Conservation (phyloP, 352 stramenopile genomes). For the Phytophthora litchii region DNA sequence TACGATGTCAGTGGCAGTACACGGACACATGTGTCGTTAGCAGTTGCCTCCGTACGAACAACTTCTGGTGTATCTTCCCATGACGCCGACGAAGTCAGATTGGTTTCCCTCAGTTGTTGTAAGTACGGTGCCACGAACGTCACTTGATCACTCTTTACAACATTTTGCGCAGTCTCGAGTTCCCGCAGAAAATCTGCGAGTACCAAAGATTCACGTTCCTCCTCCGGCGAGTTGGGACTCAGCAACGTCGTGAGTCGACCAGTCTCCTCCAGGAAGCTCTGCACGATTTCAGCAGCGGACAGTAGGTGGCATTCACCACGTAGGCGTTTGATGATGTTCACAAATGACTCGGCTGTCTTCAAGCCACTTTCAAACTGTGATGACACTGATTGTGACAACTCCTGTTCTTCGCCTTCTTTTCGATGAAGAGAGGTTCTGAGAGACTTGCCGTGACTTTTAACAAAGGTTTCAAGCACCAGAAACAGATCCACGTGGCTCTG, state of each 20-base stretch:
- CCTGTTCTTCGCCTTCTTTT: slow-evolving; percentile 12
- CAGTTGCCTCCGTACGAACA: neutral
- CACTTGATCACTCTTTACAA: slow-evolving; percentile 60
- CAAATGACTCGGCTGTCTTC: slow-evolving; percentile 39
- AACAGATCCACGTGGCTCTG: slow-evolving; percentile 56
- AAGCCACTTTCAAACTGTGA: slow-evolving; percentile 33
- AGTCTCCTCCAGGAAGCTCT: slow-evolving; percentile 63
- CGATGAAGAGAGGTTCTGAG: slow-evolving; percentile 20
- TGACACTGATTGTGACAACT: slow-evolving; percentile 11
- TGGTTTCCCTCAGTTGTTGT: slow-evolving; percentile 55
- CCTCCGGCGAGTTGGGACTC: slow-evolving; percentile 47
- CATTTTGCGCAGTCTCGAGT: slow-evolving; percentile 60
- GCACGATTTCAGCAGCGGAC: slow-evolving; percentile 64
- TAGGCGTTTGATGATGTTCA: slow-evolving; percentile 46
- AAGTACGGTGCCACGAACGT: slow-evolving; percentile 81
- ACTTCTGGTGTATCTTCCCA: slow-evolving; percentile 21
- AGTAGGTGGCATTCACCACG: slow-evolving; percentile 54
- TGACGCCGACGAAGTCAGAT: slow-evolving; percentile 33
- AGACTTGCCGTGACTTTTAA: slow-evolving; percentile 37
- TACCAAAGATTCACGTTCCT: slow-evolving; percentile 64
- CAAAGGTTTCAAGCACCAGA: slow-evolving; percentile 56
- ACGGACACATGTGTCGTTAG: slow-evolving; percentile 28
- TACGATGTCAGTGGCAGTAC: slow-evolving; percentile 59
- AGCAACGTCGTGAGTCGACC: slow-evolving; percentile 51
- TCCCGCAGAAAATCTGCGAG: slow-evolving; percentile 73